Conservation (phyloP, 1,284 basidiomycete genomes). For the Xanthoconium separans region DNA sequence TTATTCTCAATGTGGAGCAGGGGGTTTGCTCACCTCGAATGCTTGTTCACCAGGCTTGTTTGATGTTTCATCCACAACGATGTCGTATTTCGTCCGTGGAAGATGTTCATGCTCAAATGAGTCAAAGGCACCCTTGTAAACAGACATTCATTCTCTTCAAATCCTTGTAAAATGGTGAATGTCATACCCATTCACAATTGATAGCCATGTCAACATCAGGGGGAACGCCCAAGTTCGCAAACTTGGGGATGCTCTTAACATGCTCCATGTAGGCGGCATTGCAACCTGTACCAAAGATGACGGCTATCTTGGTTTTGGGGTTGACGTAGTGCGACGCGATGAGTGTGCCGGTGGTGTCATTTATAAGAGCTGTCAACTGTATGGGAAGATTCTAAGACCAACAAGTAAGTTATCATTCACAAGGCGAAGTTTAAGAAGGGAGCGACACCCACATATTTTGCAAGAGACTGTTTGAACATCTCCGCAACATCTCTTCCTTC, state of each 20-base stretch:
- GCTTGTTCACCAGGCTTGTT: constrained; percentile 98
- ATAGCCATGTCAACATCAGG: constrained; percentile 83
- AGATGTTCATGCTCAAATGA: constrained; percentile 94
- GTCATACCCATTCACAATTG: constrained; percentile 90
- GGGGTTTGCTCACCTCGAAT: constrained; percentile 60
- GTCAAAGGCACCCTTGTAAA: constrained; percentile 88
- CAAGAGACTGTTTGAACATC: constrained; percentile 86
- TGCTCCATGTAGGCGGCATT: constrained; percentile 98
- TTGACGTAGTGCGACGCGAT: constrained; percentile 98
- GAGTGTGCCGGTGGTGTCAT: constrained; percentile 96
- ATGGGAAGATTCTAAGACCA: constrained; percentile 63
- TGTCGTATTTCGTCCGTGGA: constrained; percentile 93
- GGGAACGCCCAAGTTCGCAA: constrained; percentile 74
- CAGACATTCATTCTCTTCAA: not conserved
- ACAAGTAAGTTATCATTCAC: not conserved
- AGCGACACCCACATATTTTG: constrained; percentile 57
- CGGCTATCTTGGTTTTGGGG: constrained; percentile 86
- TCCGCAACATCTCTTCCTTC: constrained; percentile 92
- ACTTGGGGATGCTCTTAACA: constrained; percentile 75
- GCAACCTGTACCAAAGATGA: constrained; percentile 98
- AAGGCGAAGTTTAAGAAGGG: not conserved
- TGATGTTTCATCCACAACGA: constrained; percentile 87
- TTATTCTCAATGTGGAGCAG: not conserved
- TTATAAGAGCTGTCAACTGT: constrained; percentile 83
- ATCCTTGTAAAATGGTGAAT: not conserved